Evolutionary conservation across 129 eudicot genomes (phyloP).

Genomic region (Saposhnikovia divaricata): DNA sequence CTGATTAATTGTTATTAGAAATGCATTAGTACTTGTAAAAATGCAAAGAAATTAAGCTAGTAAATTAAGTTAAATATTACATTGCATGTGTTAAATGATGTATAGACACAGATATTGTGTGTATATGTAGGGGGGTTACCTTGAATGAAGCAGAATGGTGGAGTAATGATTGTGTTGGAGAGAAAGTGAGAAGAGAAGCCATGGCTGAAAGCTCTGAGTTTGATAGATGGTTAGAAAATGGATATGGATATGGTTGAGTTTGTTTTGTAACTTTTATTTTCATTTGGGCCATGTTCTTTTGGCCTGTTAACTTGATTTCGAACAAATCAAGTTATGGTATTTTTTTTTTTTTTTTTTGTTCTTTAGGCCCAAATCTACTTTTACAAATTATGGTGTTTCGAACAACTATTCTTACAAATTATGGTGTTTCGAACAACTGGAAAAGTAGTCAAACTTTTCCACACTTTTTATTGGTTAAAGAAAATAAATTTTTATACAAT

Average conservation of each 20-base stretch:
- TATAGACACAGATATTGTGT: neutral
- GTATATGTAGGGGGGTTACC: neutral
- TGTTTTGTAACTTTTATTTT: neutral
- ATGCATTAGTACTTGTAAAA: neutral
- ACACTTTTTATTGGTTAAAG: no score
- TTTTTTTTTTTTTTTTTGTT: no score
- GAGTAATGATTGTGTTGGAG: neutral
- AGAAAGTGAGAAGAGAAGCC: conserved; percentile 10
- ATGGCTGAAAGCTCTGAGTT: neutral
- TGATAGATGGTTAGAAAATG: neutral
- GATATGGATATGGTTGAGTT: neutral
- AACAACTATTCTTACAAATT: no score
- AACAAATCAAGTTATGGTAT: no score
- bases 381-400: neutral
- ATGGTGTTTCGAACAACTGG: no score
- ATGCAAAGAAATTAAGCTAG: neutral
- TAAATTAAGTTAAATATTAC: neutral
- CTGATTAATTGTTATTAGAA: neutral
- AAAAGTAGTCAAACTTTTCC: no score
- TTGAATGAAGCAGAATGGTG: neutral
- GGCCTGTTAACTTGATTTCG: neutral
- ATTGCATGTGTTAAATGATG: neutral
- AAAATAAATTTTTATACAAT: no score
- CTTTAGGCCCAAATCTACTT: neutral
- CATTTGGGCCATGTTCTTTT: neutral